These are phyloP conservation scores for Taphrina confusa DNA, from an alignment of 1,139 yeast genomes.

Conservation along the genomic window DNA sequence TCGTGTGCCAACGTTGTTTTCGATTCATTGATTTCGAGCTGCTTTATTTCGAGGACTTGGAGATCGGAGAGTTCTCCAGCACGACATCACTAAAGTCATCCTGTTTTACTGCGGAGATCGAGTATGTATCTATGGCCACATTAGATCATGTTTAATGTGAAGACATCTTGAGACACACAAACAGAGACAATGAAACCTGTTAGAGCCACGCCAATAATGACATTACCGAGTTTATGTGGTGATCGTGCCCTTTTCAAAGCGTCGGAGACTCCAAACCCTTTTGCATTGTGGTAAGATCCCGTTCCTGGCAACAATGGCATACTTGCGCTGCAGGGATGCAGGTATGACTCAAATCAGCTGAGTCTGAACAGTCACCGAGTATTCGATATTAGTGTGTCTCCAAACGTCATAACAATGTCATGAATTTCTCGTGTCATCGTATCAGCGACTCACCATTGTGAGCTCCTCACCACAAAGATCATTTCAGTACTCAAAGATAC, in stretches of 20 bases:
- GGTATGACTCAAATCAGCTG: too few relatives aligned
- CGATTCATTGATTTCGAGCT: too few relatives aligned
- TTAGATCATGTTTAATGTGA: background rate
- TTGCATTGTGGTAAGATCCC: constrained; percentile 6
- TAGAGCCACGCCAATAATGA: constrained; percentile 24
- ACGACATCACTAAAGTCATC: constrained; percentile 36
- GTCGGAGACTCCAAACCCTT: constrained; percentile 22
- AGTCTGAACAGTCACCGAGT: too few relatives aligned
- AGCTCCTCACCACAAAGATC: too few relatives aligned
- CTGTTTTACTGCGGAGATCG: constrained; percentile 35
- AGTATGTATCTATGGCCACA: constrained; percentile 20
- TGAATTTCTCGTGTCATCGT: too few relatives aligned
- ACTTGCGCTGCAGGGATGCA: too few relatives aligned
- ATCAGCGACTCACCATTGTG: too few relatives aligned
- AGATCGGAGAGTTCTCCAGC: constrained; percentile 12
- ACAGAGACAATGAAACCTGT: constrained; percentile 29
- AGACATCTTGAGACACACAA: constrained; percentile 15
- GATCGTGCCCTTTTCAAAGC: constrained; percentile 20
- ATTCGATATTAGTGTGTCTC: too few relatives aligned
- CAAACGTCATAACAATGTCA: too few relatives aligned
- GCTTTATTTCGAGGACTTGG: too few relatives aligned
- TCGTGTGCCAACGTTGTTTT: too few relatives aligned
- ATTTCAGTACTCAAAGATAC: too few relatives aligned
- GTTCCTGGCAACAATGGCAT: constrained; percentile 23
- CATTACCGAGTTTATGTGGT: constrained; percentile 25